Percentiles rank a stretch among this genome's conserved stretches.
Evolutionary conservation across 495 filamentous ascomycete genomes (phyloP).

Genomic region (Talaromyces trachyspermus): DNA sequence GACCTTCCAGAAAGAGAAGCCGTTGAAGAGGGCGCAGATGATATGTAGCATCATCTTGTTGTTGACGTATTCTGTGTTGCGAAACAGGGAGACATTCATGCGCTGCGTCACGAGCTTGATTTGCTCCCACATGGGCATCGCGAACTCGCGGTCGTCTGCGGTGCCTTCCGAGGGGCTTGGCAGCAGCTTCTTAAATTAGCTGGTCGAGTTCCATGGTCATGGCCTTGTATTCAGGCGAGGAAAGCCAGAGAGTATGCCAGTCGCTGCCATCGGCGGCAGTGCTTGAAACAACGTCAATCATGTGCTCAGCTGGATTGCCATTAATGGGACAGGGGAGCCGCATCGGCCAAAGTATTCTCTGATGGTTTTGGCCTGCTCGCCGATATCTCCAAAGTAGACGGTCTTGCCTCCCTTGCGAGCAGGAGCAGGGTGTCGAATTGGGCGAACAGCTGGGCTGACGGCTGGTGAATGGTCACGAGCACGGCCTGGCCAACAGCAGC

Average conservation of each 20-base stretch:
- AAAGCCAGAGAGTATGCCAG: slow-evolving; percentile 59
- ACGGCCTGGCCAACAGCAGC: slow-evolving; percentile 79
- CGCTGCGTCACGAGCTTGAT: slow-evolving; percentile 49
- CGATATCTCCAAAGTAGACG: slow-evolving; percentile 65
- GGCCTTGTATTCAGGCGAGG: slow-evolving; percentile 40
- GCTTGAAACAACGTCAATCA: slow-evolving; percentile 71
- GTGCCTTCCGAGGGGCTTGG: slow-evolving; percentile 23
- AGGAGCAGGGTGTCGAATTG: slow-evolving; percentile 65
- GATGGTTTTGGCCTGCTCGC: slow-evolving; percentile 39
- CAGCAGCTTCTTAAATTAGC: slow-evolving; percentile 38
- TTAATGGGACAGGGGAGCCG: slow-evolving; percentile 64
- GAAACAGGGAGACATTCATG: slow-evolving; percentile 52
- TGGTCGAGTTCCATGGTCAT: slow-evolving; percentile 47
- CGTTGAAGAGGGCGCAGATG: slow-evolving; percentile 30
- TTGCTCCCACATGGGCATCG: slow-evolving; percentile 50
- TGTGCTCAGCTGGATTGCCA: slow-evolving; percentile 83
- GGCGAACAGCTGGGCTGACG: slow-evolving; percentile 76
- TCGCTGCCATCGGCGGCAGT: slow-evolving; percentile 33
- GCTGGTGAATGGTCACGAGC: slow-evolving; percentile 89
- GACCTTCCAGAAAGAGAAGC: slow-evolving; percentile 37
- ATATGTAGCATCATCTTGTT: slow-evolving; percentile 47
- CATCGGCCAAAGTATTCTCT: slow-evolving; percentile 72
- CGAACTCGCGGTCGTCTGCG: slow-evolving; percentile 45
- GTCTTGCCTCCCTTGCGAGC: slow-evolving; percentile 56
- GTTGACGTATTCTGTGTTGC: slow-evolving; percentile 56